Evolutionary conservation across 257 asterid genomes (phyloP).

Genomic region (Plantago elongata): DNA sequence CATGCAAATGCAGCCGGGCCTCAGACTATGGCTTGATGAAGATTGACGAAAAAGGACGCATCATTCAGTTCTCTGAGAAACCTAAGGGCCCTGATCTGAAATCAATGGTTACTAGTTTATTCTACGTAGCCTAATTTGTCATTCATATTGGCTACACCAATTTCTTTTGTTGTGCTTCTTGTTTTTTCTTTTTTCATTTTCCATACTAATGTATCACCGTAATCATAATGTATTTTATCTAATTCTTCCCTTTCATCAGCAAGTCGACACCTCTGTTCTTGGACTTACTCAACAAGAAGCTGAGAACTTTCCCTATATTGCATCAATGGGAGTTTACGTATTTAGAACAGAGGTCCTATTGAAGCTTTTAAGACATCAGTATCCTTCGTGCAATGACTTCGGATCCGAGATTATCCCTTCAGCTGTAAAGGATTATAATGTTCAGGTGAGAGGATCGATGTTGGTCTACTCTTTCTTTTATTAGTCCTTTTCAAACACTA

Average conservation of each 20-base stretch:
- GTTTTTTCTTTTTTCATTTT: neutral
- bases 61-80: slow-evolving; percentile 80
- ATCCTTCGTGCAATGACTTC: slow-evolving; percentile 86
- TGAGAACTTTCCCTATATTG: slow-evolving; percentile 57
- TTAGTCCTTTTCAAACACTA: slow-evolving; percentile 1
- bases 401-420: slow-evolving; percentile 96
- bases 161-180: neutral
- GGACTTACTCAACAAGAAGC: slow-evolving; percentile 77
- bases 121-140: neutral
- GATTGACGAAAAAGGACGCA: slow-evolving; percentile 63
- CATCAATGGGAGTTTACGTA: slow-evolving; percentile 96
- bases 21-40: slow-evolving; percentile 90
- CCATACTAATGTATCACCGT: neutral
- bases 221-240: slow-evolving; percentile 10
- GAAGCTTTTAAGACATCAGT: slow-evolving; percentile 50
- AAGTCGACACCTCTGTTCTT: slow-evolving; percentile 75
- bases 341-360: slow-evolving; percentile 74
- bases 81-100: slow-evolving; percentile 73
- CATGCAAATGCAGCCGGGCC: slow-evolving; percentile 63
- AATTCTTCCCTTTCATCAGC: slow-evolving; percentile 33
- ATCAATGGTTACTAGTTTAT: slow-evolving; percentile 50
- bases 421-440: slow-evolving; percentile 76
- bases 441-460: slow-evolving; percentile 50
- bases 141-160: neutral
- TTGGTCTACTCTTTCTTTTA: neutral